A percentile compares a stretch with the other conserved stretches of the same genome.
Conservation (phyloP, 768 basidiomycete species). For the Lentinus brumalis region DNA sequence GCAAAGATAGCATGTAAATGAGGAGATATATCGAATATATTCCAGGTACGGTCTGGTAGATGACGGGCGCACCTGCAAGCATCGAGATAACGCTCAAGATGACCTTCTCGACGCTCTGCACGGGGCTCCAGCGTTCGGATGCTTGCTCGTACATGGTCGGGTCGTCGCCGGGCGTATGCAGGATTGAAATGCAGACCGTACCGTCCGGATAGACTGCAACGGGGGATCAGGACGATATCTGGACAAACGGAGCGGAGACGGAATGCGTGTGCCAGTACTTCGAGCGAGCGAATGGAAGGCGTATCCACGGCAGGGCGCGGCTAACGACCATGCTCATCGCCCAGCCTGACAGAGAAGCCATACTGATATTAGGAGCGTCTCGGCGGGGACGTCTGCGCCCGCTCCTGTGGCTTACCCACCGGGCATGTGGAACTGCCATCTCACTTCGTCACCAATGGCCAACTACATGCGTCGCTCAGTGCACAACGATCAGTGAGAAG, state of each 20-base stretch:
- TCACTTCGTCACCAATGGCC: no score
- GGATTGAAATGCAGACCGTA: constrained; percentile 96
- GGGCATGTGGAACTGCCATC: no score
- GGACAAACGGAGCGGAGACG: neutral
- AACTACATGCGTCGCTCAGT: neutral
- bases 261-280: neutral
- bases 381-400: no score
- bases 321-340: no score
- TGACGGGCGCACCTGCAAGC: constrained; percentile 73
- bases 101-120: constrained; percentile 97
- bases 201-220: constrained; percentile 89
- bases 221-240: neutral
- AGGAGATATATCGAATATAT: neutral
- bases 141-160: constrained; percentile 94
- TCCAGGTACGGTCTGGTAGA: neutral
- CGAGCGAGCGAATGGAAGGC: neutral
- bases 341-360: no score
- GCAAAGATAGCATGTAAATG: neutral
- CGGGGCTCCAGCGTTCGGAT: constrained; percentile 98
- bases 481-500: neutral
- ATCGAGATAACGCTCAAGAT: constrained; percentile 95
- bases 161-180: constrained; percentile 92
- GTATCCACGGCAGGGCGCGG: neutral
- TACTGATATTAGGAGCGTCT: no score
- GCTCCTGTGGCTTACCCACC: no score